Percentiles rank a stretch among this genome's conserved stretches.
Conservation (phyloP, 2,329 filamentous ascomycete genomes). For the Domatiomyces catenatus region DNA sequence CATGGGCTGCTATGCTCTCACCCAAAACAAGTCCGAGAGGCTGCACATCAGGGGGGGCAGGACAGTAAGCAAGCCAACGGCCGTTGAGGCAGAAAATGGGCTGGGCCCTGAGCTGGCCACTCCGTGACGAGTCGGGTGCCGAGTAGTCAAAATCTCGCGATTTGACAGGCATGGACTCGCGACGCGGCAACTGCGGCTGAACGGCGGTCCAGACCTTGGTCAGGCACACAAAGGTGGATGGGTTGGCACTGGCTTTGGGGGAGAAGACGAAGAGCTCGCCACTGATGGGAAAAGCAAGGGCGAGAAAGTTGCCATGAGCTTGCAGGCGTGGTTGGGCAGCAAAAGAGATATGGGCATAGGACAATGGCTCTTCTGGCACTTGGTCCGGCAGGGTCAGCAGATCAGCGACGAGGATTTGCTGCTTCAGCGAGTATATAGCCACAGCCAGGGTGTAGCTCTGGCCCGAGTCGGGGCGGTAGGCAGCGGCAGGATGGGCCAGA, state of each 20-base stretch:
- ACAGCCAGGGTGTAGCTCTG: slow-evolving; percentile 35
- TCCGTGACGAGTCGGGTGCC: slow-evolving; percentile 24
- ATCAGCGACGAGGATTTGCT: slow-evolving; percentile 54
- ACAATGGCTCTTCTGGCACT: slow-evolving; percentile 3
- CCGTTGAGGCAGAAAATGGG: slow-evolving; percentile 31
- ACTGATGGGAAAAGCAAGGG: slow-evolving; percentile 63
- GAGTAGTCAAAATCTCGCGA: slow-evolving; percentile 31
- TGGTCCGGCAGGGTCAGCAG: slow-evolving; percentile 53
- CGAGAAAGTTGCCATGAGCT: slow-evolving; percentile 55
- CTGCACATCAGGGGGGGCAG: slow-evolving; percentile 25
- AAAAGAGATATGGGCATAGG: slow-evolving; percentile 13
- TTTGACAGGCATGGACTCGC: slow-evolving; percentile 32
- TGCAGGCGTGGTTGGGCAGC: slow-evolving; percentile 59
- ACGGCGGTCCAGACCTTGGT: slow-evolving; percentile 88
- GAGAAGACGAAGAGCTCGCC: slow-evolving; percentile 77
- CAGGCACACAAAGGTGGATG: slow-evolving; percentile 45
- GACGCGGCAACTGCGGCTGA: slow-evolving; percentile 37
- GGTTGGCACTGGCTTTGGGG: slow-evolving; percentile 15
- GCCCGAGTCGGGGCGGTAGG: background rate
- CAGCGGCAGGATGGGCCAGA: slow-evolving; percentile 16
- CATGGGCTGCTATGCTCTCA: slow-evolving; percentile 21
- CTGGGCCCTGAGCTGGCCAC: slow-evolving; percentile 19
- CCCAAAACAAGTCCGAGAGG: slow-evolving; percentile 30
- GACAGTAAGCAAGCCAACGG: slow-evolving; percentile 33
- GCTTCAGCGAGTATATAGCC: slow-evolving; percentile 72